phyloP scores from a whole-genome alignment of 1,139 yeast genomes.

The Kazachstania sp. region DNA sequence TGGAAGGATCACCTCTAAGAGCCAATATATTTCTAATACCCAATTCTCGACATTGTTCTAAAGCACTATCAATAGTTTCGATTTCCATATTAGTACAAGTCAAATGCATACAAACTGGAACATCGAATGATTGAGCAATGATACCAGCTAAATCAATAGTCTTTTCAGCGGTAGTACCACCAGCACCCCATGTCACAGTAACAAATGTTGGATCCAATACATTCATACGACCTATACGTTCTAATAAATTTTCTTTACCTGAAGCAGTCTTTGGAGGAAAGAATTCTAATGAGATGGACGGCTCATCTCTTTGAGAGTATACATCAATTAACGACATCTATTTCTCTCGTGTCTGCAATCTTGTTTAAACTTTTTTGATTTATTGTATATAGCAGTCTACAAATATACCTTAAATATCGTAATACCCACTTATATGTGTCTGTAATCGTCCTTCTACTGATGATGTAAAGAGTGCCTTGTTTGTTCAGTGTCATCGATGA shows the following conservation, averaged over 20 bases:
- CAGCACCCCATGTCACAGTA: slow-evolving; percentile 98
- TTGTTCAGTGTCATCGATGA: too few species aligned
- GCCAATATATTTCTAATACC: slow-evolving; percentile 89
- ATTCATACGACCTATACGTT: slow-evolving; percentile 77
- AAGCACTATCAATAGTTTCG: slow-evolving; percentile 68
- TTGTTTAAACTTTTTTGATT: background rate
- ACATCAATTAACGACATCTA: slow-evolving; percentile 45
- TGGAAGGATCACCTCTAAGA: slow-evolving; percentile 94
- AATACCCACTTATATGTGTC: too few species aligned
- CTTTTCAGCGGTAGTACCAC: slow-evolving; percentile 86
- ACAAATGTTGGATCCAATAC: slow-evolving; percentile 81
- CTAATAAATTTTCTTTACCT: slow-evolving; percentile 74
- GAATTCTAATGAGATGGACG: slow-evolving; percentile 84
- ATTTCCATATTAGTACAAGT: slow-evolving; percentile 92
- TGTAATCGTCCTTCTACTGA: too few species aligned
- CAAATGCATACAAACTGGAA: slow-evolving; percentile 86
- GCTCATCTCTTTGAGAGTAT: slow-evolving; percentile 39
- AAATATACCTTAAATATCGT: too few species aligned
- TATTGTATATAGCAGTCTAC: background rate
- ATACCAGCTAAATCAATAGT: slow-evolving; percentile 75
- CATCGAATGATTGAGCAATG: slow-evolving; percentile 55
- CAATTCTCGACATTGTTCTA: slow-evolving; percentile 56
- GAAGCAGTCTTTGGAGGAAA: slow-evolving; percentile 94
- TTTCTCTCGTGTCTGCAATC: too few species aligned
- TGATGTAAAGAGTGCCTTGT: too few species aligned